These are phyloP conservation scores for Camellia granthamiana DNA, from an alignment of 148 eudicot species.

Conservation along the genomic window DNA sequence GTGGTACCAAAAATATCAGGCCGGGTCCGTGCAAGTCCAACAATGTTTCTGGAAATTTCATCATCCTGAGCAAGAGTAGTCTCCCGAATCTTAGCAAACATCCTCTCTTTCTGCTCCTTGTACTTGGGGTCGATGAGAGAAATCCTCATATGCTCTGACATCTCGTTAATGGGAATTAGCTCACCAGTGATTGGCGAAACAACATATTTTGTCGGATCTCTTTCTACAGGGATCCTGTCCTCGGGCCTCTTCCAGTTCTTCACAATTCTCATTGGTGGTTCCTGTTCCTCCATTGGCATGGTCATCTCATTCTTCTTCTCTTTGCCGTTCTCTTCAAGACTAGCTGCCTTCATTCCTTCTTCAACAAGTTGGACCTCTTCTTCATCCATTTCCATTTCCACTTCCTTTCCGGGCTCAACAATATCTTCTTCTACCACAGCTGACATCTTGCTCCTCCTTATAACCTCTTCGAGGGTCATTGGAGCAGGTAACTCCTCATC, in stretches of 20 bases:
- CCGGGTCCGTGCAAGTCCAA: slow-evolving; percentile 69
- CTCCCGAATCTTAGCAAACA: slow-evolving; percentile 74
- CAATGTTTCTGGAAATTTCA: slow-evolving; percentile 59
- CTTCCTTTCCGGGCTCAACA: slow-evolving; percentile 58
- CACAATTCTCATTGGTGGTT: slow-evolving; percentile 62
- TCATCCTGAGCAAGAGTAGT: slow-evolving; percentile 70
- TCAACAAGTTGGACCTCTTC: slow-evolving; percentile 66
- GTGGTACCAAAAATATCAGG: slow-evolving; percentile 73
- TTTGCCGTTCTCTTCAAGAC: slow-evolving; percentile 50
- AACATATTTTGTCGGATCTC: slow-evolving; percentile 47
- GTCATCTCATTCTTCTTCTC: slow-evolving; percentile 31
- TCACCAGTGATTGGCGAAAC: slow-evolving; percentile 65
- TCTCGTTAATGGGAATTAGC: slow-evolving; percentile 54
- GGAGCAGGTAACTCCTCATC: slow-evolving; percentile 63
- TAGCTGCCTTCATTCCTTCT: slow-evolving; percentile 62
- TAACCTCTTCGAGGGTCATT: slow-evolving; percentile 67
- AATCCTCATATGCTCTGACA: slow-evolving; percentile 74
- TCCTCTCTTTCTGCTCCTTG: slow-evolving; percentile 70
- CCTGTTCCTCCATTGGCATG: slow-evolving; percentile 51
- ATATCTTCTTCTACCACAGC: slow-evolving; percentile 44
- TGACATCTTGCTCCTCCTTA: slow-evolving; percentile 59
- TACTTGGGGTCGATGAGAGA: slow-evolving; percentile 67
- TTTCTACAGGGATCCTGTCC: slow-evolving; percentile 52
- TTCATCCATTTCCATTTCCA: slow-evolving; percentile 73
- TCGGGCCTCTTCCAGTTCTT: slow-evolving; percentile 70